Percentiles rank a stretch among this genome's conserved stretches.
phyloP scores from a whole-genome alignment of 1,284 basidiomycete genomes.

The Apiotrichum sp. region DNA sequence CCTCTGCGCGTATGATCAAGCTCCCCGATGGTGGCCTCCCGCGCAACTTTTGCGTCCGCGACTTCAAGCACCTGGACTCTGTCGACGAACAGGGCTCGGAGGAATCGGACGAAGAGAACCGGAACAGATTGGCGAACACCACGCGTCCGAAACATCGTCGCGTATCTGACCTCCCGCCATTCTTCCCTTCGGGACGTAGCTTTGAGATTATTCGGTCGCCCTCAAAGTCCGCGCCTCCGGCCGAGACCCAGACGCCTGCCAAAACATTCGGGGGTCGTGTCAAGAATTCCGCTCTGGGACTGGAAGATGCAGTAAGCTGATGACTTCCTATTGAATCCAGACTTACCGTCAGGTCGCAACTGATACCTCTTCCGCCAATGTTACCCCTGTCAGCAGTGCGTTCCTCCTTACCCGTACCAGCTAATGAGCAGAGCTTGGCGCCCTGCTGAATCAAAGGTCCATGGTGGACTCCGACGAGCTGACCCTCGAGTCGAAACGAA shows the following conservation, averaged over 20 bases:
- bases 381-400: slow-evolving; percentile 13
- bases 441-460: slow-evolving; percentile 5
- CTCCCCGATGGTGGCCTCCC: too few species aligned
- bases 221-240: neutral
- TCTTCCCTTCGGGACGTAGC: slow-evolving; percentile 16
- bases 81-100: neutral
- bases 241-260: neutral
- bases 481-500: slow-evolving; percentile 13
- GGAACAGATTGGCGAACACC: neutral
- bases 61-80: neutral
- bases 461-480: slow-evolving; percentile 13
- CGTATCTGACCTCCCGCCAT: slow-evolving; percentile 6
- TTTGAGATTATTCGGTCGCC: slow-evolving; percentile 12
- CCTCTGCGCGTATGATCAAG: too few species aligned
- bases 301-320: slow-evolving; percentile 1
- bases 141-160: neutral
- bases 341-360: neutral
- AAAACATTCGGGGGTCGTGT: slow-evolving; percentile 5
- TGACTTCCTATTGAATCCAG: neutral
- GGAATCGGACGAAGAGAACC: neutral
- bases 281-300: slow-evolving; percentile 13
- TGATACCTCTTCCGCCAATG: neutral
- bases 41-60: too few species aligned
- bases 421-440: neutral
- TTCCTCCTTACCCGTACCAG: neutral